These are phyloP conservation scores for Emmonsiellopsis sp. DNA, from an alignment of 2,329 filamentous ascomycete genomes.

Conservation along the genomic window DNA sequence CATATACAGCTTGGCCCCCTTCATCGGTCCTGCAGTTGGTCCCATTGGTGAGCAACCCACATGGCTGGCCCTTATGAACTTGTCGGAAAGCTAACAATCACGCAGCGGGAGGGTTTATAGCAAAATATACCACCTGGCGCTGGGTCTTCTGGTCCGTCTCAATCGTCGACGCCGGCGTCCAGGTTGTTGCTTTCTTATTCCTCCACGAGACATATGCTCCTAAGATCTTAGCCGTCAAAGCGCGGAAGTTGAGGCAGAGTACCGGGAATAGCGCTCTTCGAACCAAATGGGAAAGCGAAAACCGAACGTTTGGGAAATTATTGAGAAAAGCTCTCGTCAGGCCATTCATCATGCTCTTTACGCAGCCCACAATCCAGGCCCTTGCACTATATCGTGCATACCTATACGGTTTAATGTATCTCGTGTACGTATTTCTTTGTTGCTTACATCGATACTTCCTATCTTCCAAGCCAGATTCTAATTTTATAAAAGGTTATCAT, in stretches of 20 bases:
- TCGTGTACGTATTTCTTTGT: constrained; percentile 31
- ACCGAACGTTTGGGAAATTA: constrained; percentile 23
- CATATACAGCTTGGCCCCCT: constrained; percentile 54
- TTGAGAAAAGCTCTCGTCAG: constrained; percentile 40
- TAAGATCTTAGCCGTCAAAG: constrained; percentile 51
- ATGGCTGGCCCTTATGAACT: no score
- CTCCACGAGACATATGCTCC: constrained; percentile 59
- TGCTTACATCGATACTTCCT: background rate
- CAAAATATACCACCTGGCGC: constrained; percentile 56
- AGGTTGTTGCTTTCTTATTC: constrained; percentile 53
- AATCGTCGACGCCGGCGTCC: constrained; percentile 53
- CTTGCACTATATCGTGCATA: constrained; percentile 49
- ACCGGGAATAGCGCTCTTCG: constrained; percentile 21
- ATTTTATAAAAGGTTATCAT: constrained; percentile 37
- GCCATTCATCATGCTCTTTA: constrained; percentile 48
- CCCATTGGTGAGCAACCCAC: constrained; percentile 38
- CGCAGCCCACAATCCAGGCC: constrained; percentile 53
- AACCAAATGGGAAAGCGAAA: constrained; percentile 19
- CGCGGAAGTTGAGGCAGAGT: constrained; percentile 35
- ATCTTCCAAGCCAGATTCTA: background rate
- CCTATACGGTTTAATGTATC: constrained; percentile 55
- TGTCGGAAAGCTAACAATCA: background rate
- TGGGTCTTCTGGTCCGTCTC: constrained; percentile 65
- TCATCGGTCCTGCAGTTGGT: constrained; percentile 57
- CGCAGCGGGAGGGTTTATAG: constrained; percentile 53